phyloP scores from a whole-genome alignment of 495 filamentous ascomycete genomes.

The Trichoderma virens region DNA sequence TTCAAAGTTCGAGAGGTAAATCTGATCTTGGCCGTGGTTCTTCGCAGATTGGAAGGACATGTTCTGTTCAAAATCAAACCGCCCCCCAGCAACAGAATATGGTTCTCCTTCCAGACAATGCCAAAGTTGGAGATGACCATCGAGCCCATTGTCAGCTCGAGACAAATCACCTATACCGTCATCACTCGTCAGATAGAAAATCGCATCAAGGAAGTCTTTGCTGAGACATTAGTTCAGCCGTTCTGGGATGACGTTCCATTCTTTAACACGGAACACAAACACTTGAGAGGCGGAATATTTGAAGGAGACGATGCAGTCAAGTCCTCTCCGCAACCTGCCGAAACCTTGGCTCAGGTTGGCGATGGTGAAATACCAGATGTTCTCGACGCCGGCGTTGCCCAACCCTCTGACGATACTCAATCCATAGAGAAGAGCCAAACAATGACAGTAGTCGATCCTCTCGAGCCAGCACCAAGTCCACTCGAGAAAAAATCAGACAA shows the following conservation, averaged over 20 bases:
- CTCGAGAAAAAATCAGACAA: slow-evolving; percentile 33
- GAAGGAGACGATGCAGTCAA: slow-evolving; percentile 44
- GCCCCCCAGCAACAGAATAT: slow-evolving; percentile 87
- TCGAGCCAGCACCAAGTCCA: slow-evolving; percentile 21
- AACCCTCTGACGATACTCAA: slow-evolving; percentile 27
- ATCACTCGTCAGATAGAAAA: slow-evolving; percentile 92
- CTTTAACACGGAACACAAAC: slow-evolving; percentile 64
- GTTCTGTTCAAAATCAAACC: slow-evolving; percentile 82
- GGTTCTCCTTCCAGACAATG: slow-evolving; percentile 87
- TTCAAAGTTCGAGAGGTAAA: slow-evolving; percentile 90
- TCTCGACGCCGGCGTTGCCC: slow-evolving; percentile 23
- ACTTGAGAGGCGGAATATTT: slow-evolving; percentile 88
- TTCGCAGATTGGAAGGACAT: slow-evolving; percentile 83
- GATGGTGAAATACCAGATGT: slow-evolving; percentile 42
- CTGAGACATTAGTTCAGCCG: slow-evolving; percentile 85
- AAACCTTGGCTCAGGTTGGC: slow-evolving; percentile 51
- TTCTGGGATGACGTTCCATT: slow-evolving; percentile 96
- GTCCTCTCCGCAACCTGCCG: slow-evolving; percentile 27
- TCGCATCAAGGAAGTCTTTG: slow-evolving; percentile 84
- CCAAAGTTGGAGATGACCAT: slow-evolving; percentile 89
- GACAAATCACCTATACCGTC: slow-evolving; percentile 88
- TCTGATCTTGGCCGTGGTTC: slow-evolving; percentile 74
- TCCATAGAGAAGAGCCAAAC: slow-evolving; percentile 57
- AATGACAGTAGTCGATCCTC: slow-evolving; percentile 25
- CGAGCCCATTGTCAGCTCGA: slow-evolving; percentile 88